Conservation (phyloP, 1,284 basidiomycete species). For the Flammula alnicola region DNA sequence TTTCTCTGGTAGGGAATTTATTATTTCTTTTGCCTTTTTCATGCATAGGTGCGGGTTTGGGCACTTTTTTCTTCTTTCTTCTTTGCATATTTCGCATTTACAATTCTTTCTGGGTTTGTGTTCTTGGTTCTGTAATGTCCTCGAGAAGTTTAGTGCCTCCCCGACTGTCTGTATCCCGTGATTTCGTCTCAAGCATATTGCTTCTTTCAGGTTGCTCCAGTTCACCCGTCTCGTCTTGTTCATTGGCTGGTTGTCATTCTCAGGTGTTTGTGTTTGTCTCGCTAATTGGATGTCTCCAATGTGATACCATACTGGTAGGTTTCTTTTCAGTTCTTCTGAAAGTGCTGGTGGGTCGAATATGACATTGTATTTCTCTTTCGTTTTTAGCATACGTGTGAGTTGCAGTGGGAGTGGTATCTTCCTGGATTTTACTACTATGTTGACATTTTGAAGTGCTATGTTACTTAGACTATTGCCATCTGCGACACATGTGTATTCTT, state of each 20-base stretch:
- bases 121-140: too few relatives aligned
- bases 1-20: neutral
- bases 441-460: conserved; percentile 28
- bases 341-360: conserved; percentile 22
- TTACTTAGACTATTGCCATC: conserved; percentile 8
- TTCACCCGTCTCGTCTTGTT: neutral
- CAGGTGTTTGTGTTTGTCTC: neutral
- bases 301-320: conserved; percentile 35
- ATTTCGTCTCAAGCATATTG: neutral
- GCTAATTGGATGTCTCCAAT: neutral
- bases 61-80: neutral
- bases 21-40: neutral
- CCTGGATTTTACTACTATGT: conserved; percentile 3
- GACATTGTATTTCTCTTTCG: conserved; percentile 20
- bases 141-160: neutral
- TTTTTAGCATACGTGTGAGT: conserved; percentile 18
- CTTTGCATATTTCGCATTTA: neutral
- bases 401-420: conserved; percentile 7
- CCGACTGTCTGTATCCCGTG: neutral
- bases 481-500: neutral
- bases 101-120: neutral
- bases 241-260: neutral
- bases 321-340: conserved; percentile 7
- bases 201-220: neutral
- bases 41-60: neutral